Evolutionary conservation across 306 rosid genomes (phyloP).

Genomic region (Gynostemma pentaphyllum): DNA sequence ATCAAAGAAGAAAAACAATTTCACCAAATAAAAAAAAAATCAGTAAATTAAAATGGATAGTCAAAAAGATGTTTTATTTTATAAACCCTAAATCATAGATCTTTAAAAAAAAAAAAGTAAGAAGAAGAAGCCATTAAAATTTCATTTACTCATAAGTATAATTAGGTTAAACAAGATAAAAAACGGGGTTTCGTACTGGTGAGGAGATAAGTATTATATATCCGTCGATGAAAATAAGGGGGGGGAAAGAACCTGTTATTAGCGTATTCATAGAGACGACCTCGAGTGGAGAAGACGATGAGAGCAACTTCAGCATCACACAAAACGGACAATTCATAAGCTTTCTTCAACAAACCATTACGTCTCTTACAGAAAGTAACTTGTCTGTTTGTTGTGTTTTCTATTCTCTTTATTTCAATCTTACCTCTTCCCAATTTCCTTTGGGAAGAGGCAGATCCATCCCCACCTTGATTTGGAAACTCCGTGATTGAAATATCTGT

Average conservation of each 20-base stretch:
- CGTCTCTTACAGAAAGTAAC: constrained; percentile 87
- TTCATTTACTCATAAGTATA: not conserved
- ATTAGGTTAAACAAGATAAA: no score
- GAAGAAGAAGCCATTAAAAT: not conserved
- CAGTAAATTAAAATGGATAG: not conserved
- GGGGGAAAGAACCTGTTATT: constrained; percentile 50
- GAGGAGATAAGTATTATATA: no score
- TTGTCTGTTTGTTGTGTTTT: constrained; percentile 79
- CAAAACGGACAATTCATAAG: constrained; percentile 72
- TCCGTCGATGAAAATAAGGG: no score
- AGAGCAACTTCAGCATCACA: constrained; percentile 97
- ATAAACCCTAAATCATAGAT: not conserved
- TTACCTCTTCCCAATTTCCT: constrained; percentile 82
- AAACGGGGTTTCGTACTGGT: no score
- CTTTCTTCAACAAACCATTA: constrained; percentile 83
- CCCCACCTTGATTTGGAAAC: constrained; percentile 34
- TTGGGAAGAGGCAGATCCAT: constrained; percentile 45
- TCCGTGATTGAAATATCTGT: constrained; percentile 43
- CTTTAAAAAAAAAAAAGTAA: not conserved
- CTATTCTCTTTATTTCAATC: constrained; percentile 79
- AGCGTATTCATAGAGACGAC: constrained; percentile 88
- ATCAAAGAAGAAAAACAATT: constrained; percentile 6
- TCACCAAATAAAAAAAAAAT: no score
- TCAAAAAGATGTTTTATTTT: not conserved
- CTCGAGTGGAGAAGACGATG: constrained; percentile 77